Base-by-base conservation (phyloP, 768 basidiomycete species). In the Leccinum uliginosum region DNA sequence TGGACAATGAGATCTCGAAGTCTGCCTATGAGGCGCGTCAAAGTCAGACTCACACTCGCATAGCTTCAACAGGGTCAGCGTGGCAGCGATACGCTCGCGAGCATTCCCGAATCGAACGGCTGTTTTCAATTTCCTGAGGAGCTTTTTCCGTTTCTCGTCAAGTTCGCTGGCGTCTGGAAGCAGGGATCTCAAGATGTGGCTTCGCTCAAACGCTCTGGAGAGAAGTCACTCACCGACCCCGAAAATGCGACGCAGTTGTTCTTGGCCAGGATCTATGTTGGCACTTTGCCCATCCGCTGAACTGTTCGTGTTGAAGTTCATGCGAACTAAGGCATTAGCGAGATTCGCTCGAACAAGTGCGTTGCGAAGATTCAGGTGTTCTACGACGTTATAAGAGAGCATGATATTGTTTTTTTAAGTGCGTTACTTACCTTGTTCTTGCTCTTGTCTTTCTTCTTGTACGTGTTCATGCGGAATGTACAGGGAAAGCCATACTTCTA, bases 61-160 rank as follows among this genome's bases (percentile, higher is more conserved):
- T n/a, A 68, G 50, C 21, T 62, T 65, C 40, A 69, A 3, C 21
- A 69, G 17, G 2, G 67, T 67, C 51, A 69, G 30, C 6, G 67
- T 69, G 8, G 67, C 61, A 29, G 65, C 61, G 3, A 58, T 62
- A 11, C 67, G 67, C 24, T 61, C 65, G n/a, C 50, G 56, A 14
- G 50, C 27, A 29, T 54, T 54, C 8, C 53, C 47, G 0, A 19
- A 48, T 32, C 50, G 35, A 40, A 53, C 34, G 6, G 56, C 60
- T 0, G 2, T 26, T 24, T 50, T 62, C 21, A 68, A 30, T 43
- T 60, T 57, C 12, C 26, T 17, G 6, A 68, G 59, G 30, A 68
- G 60, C 15, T 26, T 56, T 40, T 10, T 30, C 1, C 64, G 62
- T 7, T 5, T 9, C 1, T 12, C 19, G 5, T 1, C 27, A 29